Base-by-base conservation (phyloP, 805 yeast species). In the Metschnikowia cerradonensis region DNA sequence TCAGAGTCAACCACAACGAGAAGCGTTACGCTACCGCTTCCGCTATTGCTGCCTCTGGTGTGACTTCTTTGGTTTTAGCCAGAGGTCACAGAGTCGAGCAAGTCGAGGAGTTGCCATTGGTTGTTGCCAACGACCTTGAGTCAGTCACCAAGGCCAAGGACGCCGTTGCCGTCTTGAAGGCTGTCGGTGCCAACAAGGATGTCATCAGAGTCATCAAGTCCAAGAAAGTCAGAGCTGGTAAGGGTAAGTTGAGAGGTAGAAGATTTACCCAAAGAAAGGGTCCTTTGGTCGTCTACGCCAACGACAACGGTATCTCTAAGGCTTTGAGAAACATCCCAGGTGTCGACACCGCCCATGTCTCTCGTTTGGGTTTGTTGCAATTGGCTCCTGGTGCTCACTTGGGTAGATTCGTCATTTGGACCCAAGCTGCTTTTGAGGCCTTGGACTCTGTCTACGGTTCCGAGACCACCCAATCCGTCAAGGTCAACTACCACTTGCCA, bases 301-400 rank as follows among this genome's bases (percentile, higher is more conserved):
- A 91, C 81, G 97, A 95, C 86, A 88, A 91, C 75, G 98, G 98
- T 82, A 71, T 94, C 56, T 95, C 87, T 75, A 89, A 90, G 84
- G 99, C 99, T 61, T 90, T 94, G 86, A 91, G 98, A 88, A 94
- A 94, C 89, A 81, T 94, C 65, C 99, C 99, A 79, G 99, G 99
- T 88, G 98, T 94, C 66, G 99, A 94, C 83, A 85, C 96, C 71
- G 84, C 92, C 69, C 81, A 85, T 76, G 99, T 94, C 68, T 80
- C 86, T 69, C 81, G 91, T 73, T 84, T 94, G 71, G 94, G 94
- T 81, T 83, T 94, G 70, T 86, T 94, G 76, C 98, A 92, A 83
- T 88, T 94, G 72, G 99, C 99, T 69, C 99, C 99, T 78, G 99
- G 99, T 87, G 96, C 98, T 74, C 99, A 94, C 84, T 82, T 94